A percentile compares a stretch with the other conserved stretches of the same genome.
Conservation (phyloP, 331 rosid genomes). For the Acacia pycnantha region DNA sequence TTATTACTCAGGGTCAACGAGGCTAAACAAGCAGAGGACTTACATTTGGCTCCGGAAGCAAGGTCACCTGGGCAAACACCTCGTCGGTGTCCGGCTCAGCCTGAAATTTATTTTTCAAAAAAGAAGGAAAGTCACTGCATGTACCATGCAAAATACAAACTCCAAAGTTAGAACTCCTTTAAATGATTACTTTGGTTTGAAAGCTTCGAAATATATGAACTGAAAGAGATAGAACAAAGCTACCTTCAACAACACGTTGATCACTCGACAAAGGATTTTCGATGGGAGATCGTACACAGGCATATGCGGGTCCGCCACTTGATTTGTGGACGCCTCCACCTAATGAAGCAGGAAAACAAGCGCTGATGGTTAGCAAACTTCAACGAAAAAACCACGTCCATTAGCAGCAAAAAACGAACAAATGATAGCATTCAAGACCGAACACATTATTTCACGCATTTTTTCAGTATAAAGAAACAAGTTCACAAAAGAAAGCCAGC, state of each 20-base stretch:
- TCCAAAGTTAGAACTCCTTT: not conserved
- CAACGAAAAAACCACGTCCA: not conserved
- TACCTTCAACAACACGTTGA: slow-evolving; percentile 80
- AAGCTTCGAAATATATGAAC: slow-evolving; percentile 18
- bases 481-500: not conserved
- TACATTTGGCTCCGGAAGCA: slow-evolving; percentile 66
- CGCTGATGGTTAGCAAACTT: not conserved
- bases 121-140: not conserved
- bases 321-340: slow-evolving; percentile 96
- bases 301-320: slow-evolving; percentile 86
- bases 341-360: slow-evolving; percentile 26
- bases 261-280: slow-evolving; percentile 80
- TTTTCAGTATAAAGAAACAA: not conserved
- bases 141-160: not conserved
- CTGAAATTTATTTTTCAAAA: slow-evolving; percentile 33
- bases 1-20: not conserved
- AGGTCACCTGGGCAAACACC: slow-evolving; percentile 77
- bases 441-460: not conserved
- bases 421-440: not conserved
- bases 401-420: not conserved
- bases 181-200: slow-evolving; percentile 12
- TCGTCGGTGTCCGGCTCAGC: slow-evolving; percentile 93
- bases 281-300: slow-evolving; percentile 68
- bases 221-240: slow-evolving; percentile 8
- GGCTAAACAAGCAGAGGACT: slow-evolving; percentile 2